These are phyloP conservation scores for Ceratocystis eucalypticola DNA, from an alignment of 2,329 filamentous ascomycete genomes.

Conservation along the genomic window DNA sequence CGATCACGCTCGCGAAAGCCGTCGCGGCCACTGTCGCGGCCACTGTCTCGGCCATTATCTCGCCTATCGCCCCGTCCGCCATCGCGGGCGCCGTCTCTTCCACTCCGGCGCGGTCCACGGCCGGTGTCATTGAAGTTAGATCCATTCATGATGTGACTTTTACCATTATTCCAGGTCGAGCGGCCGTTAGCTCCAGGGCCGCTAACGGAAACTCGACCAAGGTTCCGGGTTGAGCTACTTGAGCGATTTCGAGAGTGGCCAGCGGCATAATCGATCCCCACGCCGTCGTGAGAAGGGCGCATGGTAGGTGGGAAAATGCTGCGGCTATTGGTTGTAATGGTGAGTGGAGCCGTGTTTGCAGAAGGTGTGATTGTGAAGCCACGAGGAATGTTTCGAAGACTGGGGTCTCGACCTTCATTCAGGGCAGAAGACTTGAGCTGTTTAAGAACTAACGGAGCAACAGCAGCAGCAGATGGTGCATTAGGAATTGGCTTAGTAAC, in stretches of 20 bases:
- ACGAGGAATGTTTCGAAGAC: background rate
- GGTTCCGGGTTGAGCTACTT: constrained; percentile 12
- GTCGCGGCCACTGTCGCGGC: background rate
- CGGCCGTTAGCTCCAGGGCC: background rate
- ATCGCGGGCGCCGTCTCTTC: background rate
- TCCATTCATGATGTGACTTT: background rate
- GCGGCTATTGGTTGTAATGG: constrained; percentile 5
- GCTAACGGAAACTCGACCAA: constrained; percentile 1
- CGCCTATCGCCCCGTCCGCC: background rate
- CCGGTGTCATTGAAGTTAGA: background rate
- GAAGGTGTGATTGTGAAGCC: background rate
- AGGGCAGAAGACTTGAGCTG: constrained; percentile 3
- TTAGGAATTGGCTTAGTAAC: background rate
- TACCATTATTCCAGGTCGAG: background rate
- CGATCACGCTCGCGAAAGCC: background rate
- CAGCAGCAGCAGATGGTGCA: background rate
- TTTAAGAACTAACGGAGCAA: background rate
- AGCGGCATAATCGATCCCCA: background rate
- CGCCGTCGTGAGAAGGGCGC: constrained; percentile 1
- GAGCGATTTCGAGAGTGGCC: constrained; percentile 11
- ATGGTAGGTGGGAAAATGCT: background rate
- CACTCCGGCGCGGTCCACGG: background rate
- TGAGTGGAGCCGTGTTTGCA: background rate
- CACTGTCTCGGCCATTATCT: background rate
- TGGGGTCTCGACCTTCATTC: constrained; percentile 3